These are phyloP conservation scores for Leccinum ochraceum DNA, from an alignment of 768 basidiomycete species.

Conservation along the genomic window DNA sequence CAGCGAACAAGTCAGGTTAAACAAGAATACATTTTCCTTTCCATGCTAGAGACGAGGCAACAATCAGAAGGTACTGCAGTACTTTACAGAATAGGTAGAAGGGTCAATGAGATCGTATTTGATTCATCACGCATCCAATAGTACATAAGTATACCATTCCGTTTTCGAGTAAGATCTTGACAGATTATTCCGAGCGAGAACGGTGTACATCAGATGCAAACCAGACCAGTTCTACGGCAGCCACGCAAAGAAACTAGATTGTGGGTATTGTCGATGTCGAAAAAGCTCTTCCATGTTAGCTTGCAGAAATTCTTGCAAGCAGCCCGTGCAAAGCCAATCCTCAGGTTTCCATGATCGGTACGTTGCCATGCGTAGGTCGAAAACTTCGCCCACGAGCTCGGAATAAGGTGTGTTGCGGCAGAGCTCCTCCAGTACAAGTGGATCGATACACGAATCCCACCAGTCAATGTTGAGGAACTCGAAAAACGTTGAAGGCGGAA, in stretches of 20 bases:
- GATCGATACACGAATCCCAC: conserved; percentile 12
- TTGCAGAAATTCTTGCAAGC: conserved; percentile 9
- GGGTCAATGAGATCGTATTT: background rate
- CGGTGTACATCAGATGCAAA: background rate
- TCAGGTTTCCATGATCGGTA: conserved; percentile 8
- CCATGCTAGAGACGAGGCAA: background rate
- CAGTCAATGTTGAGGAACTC: conserved; percentile 12
- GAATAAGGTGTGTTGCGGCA: conserved; percentile 12
- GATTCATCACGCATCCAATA: background rate
- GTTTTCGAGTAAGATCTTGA: background rate
- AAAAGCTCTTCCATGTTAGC: conserved; percentile 12
- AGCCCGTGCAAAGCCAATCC: conserved; percentile 15
- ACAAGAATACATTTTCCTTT: background rate
- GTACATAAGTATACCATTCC: background rate
- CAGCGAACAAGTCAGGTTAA: background rate
- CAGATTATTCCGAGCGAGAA: background rate
- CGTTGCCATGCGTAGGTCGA: conserved; percentile 3
- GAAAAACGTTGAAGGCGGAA: conserved; percentile 16
- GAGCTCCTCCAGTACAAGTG: conserved; percentile 4
- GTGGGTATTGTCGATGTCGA: background rate
- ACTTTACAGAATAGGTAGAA: background rate
- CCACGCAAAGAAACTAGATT: background rate
- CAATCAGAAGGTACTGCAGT: background rate
- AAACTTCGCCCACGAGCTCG: conserved; percentile 3
- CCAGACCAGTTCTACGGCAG: background rate